phyloP scores from a whole-genome alignment of 1,284 basidiomycete species.

The Cryptococcus hybrid region DNA sequence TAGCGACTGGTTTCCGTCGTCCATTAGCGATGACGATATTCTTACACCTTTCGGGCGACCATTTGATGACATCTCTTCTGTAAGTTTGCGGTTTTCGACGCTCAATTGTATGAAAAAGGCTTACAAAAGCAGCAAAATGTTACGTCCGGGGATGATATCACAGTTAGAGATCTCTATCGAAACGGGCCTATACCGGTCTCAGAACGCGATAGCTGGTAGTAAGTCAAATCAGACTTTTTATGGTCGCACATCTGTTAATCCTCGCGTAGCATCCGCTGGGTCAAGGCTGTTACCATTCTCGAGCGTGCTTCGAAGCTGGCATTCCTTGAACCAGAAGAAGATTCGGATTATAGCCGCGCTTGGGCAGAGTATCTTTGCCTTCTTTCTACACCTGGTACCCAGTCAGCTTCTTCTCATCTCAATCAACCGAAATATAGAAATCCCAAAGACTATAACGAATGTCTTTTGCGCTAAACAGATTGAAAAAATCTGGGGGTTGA shows the following conservation, averaged over 20 bases:
- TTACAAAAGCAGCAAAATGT: slow-evolving; percentile 22
- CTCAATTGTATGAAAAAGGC: not conserved
- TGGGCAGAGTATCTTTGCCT: slow-evolving; percentile 27
- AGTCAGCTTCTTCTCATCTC: slow-evolving; percentile 18
- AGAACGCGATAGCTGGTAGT: slow-evolving; percentile 31
- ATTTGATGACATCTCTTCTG: slow-evolving; percentile 34
- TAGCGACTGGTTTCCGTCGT: slow-evolving; percentile 39
- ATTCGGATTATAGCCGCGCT: slow-evolving; percentile 31
- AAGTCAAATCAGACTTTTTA: slow-evolving; percentile 6
- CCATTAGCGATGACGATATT: slow-evolving; percentile 38
- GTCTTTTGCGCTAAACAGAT: slow-evolving; percentile 30
- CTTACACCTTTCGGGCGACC: slow-evolving; percentile 39
- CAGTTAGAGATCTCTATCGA: slow-evolving; percentile 36
- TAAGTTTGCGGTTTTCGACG: slow-evolving; percentile 8
- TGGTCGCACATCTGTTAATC: not conserved
- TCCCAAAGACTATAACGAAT: slow-evolving; percentile 33
- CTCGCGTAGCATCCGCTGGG: slow-evolving; percentile 22
- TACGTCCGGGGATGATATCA: slow-evolving; percentile 32
- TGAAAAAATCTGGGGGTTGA: slow-evolving; percentile 32
- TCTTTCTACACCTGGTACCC: slow-evolving; percentile 8
- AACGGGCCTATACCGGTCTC: slow-evolving; percentile 11
- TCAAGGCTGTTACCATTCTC: slow-evolving; percentile 35
- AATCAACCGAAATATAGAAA: slow-evolving; percentile 43
- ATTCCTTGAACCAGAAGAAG: slow-evolving; percentile 33
- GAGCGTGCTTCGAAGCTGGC: slow-evolving; percentile 42